Conservation (phyloP, 768 basidiomycete species). For the Podaxis carcinomalis region DNA sequence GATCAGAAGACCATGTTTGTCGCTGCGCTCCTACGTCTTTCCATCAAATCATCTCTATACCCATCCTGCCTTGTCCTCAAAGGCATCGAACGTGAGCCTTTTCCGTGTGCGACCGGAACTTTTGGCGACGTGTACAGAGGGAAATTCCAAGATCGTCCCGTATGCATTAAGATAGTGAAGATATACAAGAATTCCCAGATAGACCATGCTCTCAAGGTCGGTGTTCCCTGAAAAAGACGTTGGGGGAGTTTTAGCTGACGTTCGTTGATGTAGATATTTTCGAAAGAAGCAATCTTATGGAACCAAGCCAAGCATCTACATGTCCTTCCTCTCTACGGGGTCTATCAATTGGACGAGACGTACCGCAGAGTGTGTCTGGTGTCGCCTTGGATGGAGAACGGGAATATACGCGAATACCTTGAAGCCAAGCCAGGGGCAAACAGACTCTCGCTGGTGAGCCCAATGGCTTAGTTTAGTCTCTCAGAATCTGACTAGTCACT, state of each 20-base stretch:
- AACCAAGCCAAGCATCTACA: constrained; percentile 20
- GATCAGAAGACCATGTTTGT: background rate
- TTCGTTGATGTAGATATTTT: constrained; percentile 17
- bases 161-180: constrained; percentile 17
- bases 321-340: constrained; percentile 32
- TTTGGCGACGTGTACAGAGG: constrained; percentile 21
- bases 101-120: constrained; percentile 14
- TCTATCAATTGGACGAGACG: constrained; percentile 20
- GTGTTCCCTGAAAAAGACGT: background rate
- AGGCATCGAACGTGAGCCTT: constrained; percentile 3
- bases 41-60: background rate
- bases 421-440: constrained; percentile 12
- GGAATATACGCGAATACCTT: constrained; percentile 25
- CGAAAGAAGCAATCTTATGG: constrained; percentile 24
- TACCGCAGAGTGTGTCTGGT: constrained; percentile 26
- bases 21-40: constrained; percentile 8
- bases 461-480: background rate
- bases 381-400: constrained; percentile 33
- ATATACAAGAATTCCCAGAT: constrained; percentile 14
- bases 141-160: constrained; percentile 4
- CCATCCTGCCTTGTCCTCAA: constrained; percentile 2
- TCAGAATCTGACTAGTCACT: background rate
- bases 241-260: background rate
- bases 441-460: constrained; percentile 13
- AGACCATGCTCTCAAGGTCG: constrained; percentile 14